A percentile compares a stretch with the other conserved stretches of the same genome.
phyloP scores from a whole-genome alignment of 2,329 filamentous ascomycete species.

The Diaporthe ampelina region DNA sequence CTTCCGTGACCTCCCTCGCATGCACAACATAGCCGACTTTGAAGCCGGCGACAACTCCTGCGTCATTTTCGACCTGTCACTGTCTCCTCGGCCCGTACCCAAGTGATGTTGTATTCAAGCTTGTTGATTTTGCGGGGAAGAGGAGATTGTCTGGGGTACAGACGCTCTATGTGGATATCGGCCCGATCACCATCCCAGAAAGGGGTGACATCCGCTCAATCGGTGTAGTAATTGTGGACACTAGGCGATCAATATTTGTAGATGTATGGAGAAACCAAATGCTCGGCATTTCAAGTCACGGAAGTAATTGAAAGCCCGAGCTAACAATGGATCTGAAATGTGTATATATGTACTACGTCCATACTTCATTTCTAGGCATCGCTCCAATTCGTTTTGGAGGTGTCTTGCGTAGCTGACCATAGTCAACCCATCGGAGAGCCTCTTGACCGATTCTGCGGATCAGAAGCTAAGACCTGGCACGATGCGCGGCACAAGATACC shows the following conservation, averaged over 20 bases:
- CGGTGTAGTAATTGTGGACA: conserved; percentile 11
- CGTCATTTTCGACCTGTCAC: conserved; percentile 9
- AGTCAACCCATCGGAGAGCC: too few relatives aligned
- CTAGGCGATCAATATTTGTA: conserved; percentile 26
- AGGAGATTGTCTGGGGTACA: conserved; percentile 6
- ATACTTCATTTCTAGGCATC: not conserved
- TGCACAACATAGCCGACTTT: not conserved
- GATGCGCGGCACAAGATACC: not conserved
- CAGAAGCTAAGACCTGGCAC: not conserved
- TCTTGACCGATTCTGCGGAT: not conserved
- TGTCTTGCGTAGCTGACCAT: not conserved
- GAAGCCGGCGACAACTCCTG: not conserved
- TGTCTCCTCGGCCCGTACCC: conserved; percentile 6
- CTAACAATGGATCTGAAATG: not conserved
- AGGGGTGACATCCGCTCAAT: conserved; percentile 17
- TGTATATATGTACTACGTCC: not conserved
- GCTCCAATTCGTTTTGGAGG: not conserved
- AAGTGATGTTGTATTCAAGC: conserved; percentile 1
- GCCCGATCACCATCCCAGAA: conserved; percentile 19
- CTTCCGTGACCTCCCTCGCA: not conserved
- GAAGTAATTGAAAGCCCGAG: conserved; percentile 19
- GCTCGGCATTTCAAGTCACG: conserved; percentile 16
- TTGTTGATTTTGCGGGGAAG: conserved; percentile 21
- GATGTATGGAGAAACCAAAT: not conserved
- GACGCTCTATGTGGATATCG: not conserved